Evolutionary conservation across 176 grass and related monocot species (phyloP).

Genomic region (Saccharum officinarum): DNA sequence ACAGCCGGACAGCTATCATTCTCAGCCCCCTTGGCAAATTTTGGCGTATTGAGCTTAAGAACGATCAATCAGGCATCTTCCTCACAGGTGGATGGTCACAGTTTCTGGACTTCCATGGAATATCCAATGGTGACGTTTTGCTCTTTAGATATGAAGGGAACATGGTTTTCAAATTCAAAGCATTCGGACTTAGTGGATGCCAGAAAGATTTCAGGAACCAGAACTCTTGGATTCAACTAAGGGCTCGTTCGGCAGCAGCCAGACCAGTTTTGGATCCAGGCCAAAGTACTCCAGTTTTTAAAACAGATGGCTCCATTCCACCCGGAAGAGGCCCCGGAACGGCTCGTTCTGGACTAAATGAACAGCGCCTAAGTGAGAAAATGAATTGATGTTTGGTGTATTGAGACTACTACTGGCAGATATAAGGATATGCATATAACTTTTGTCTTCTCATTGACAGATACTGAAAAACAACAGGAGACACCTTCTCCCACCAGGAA

Average conservation of each 20-base stretch:
- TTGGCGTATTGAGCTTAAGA: background rate
- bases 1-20: background rate
- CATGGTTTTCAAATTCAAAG: constrained; percentile 22
- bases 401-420: background rate
- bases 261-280: no score
- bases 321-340: no score
- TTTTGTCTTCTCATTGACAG: background rate
- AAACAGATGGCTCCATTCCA: no score
- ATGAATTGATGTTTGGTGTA: background rate
- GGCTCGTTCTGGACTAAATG: no score
- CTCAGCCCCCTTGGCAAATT: background rate
- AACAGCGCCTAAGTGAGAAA: background rate
- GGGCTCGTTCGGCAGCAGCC: no score
- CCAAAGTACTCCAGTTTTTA: no score
- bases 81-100: background rate
- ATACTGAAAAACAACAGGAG: background rate
- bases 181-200: background rate
- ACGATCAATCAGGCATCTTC: background rate
- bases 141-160: constrained; percentile 20
- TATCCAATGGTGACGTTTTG: background rate
- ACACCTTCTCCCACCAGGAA: background rate
- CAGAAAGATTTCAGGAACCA: background rate
- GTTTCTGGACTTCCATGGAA: background rate
- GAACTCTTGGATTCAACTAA: background rate
- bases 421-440: background rate